Evolutionary conservation across 1,284 basidiomycete species (phyloP).

Genomic region (Malassezia sp.): DNA sequence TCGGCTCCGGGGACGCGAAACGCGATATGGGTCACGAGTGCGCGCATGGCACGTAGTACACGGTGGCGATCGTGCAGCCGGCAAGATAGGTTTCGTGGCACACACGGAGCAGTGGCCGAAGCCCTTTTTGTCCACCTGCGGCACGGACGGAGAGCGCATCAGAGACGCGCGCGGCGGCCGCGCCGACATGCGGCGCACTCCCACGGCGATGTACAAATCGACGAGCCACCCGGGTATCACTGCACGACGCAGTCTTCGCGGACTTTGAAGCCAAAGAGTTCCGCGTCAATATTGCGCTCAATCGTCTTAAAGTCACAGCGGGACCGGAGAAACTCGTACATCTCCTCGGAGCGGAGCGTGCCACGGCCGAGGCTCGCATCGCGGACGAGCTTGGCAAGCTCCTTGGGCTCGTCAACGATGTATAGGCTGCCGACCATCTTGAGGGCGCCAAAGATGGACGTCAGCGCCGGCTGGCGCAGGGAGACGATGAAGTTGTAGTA

Average conservation of each 20-base stretch:
- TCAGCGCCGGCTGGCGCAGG: slow-evolving; percentile 56
- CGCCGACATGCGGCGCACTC: no score
- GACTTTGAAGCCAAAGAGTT: slow-evolving; percentile 45
- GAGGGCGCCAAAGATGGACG: slow-evolving; percentile 76
- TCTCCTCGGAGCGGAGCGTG: slow-evolving; percentile 75
- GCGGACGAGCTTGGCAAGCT: slow-evolving; percentile 82
- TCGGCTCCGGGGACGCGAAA: no score
- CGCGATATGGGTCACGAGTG: no score
- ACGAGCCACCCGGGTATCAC: slow-evolving; percentile 13
- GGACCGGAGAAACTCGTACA: slow-evolving; percentile 28
- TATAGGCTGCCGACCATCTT: slow-evolving; percentile 95
- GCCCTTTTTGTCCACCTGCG: no score
- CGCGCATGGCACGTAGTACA: no score
- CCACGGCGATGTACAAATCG: no score
- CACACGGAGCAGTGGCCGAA: no score
- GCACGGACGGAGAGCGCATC: no score
- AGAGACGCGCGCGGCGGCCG: no score
- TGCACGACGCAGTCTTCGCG: slow-evolving; percentile 30
- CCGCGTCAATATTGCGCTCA: slow-evolving; percentile 40
- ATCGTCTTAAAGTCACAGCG: slow-evolving; percentile 37
- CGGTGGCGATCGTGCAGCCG: no score
- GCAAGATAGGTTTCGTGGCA: no score
- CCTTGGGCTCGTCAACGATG: slow-evolving; percentile 59
- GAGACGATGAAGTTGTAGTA: slow-evolving; percentile 72
- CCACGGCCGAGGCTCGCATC: slow-evolving; percentile 80